Percentiles rank a stretch among this genome's conserved stretches.
phyloP scores from a whole-genome alignment of 2,329 filamentous ascomycete genomes.

The Aspergillus latus region DNA sequence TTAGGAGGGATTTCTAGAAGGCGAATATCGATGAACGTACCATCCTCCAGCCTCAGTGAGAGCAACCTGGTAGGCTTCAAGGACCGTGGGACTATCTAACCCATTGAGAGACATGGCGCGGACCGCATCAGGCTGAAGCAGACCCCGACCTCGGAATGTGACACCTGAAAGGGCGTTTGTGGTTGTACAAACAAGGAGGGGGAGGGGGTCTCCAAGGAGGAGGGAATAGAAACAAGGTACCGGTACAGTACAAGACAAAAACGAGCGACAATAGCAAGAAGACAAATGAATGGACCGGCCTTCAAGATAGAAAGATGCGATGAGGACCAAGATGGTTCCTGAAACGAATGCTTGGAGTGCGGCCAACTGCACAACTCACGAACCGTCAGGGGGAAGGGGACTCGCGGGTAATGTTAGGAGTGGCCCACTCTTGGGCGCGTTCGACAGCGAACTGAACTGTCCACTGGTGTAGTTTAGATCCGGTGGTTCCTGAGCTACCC shows the following conservation, averaged over 20 bases:
- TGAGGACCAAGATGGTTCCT: not conserved
- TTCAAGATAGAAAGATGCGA: not conserved
- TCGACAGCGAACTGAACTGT: slow-evolving; percentile 2
- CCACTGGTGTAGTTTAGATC: not conserved
- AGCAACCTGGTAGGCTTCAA: slow-evolving; percentile 80
- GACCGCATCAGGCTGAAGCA: slow-evolving; percentile 33
- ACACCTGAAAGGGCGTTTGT: slow-evolving; percentile 17
- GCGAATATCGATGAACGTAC: slow-evolving; percentile 55
- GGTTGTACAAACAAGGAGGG: slow-evolving; percentile 16
- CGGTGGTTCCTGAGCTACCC: slow-evolving; percentile 11
- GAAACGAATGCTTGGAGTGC: not conserved
- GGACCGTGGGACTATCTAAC: slow-evolving; percentile 75
- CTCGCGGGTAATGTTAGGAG: not conserved
- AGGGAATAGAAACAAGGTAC: slow-evolving; percentile 5
- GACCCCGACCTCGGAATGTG: slow-evolving; percentile 1
- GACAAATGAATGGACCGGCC: not conserved
- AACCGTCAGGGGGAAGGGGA: slow-evolving; percentile 21
- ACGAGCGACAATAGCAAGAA: slow-evolving; percentile 2
- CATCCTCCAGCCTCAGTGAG: slow-evolving; percentile 87
- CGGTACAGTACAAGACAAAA: slow-evolving; percentile 1
- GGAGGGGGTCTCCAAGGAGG: slow-evolving; percentile 9
- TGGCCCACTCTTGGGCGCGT: slow-evolving; percentile 12
- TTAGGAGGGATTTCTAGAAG: slow-evolving; percentile 1
- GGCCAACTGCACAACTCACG: slow-evolving; percentile 1
- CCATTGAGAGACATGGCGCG: slow-evolving; percentile 89